Percentiles rank a stretch among this genome's conserved stretches.
Conservation (phyloP, 139 green algal genomes). For the Coelastrella sp. region DNA sequence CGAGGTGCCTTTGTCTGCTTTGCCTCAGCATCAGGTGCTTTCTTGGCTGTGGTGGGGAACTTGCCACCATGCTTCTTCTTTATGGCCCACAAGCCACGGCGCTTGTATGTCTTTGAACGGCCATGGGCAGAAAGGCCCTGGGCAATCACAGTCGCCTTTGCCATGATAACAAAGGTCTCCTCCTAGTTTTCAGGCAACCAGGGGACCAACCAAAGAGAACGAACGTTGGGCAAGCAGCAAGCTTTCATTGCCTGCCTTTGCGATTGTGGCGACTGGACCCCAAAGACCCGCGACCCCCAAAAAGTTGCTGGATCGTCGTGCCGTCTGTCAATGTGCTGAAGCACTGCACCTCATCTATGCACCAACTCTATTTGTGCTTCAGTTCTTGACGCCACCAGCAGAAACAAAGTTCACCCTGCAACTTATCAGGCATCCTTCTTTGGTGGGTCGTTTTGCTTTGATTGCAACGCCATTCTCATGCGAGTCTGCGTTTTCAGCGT, state of each 20-base stretch:
- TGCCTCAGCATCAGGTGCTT: conserved; percentile 56
- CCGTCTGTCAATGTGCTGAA: no score
- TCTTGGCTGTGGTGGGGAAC: conserved; percentile 86
- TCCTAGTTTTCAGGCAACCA: neutral
- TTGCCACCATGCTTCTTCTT: conserved; percentile 98
- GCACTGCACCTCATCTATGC: no score
- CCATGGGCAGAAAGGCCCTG: conserved; percentile 67
- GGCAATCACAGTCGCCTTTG: conserved; percentile 59
- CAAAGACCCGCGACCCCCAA: neutral
- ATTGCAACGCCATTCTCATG: no score
- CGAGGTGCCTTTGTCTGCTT: conserved; percentile 59
- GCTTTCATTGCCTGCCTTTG: neutral
- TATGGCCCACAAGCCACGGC: conserved; percentile 88
- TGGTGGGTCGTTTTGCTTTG: no score
- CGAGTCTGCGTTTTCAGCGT: no score
- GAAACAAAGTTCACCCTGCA: no score
- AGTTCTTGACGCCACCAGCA: no score
- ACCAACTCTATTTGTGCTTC: no score
- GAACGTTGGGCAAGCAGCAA: neutral
- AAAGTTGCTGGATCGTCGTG: neutral
- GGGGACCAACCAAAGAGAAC: neutral
- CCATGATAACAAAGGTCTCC: conserved; percentile 36
- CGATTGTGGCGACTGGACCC: neutral
- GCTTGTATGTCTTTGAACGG: conserved; percentile 59
- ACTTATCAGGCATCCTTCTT: no score